These are phyloP conservation scores for Curvularia spicifera DNA, from an alignment of 2,329 filamentous ascomycete species.

Conservation along the genomic window DNA sequence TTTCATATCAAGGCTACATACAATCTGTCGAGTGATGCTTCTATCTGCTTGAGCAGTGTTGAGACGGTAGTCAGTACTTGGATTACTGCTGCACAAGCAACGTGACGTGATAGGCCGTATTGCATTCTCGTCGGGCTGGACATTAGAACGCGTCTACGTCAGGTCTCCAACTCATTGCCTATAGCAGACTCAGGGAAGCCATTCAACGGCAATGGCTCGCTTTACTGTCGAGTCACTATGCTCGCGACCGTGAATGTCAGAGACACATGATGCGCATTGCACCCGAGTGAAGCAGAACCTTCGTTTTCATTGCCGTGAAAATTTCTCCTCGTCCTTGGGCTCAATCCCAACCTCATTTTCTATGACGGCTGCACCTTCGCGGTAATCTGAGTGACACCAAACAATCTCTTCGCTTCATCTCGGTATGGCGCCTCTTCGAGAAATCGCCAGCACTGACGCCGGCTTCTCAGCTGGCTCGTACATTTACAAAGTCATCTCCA, in stretches of 20 bases:
- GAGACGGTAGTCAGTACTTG: neutral
- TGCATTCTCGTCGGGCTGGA: neutral
- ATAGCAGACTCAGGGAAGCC: neutral
- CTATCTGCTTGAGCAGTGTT: neutral
- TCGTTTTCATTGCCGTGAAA: constrained; percentile 15
- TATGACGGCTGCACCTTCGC: neutral
- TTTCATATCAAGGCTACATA: constrained; percentile 64
- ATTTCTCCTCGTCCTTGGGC: constrained; percentile 18
- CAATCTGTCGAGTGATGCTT: constrained; percentile 9
- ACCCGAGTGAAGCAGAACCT: constrained; percentile 4
- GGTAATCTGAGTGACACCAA: neutral
- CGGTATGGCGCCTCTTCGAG: constrained; percentile 31
- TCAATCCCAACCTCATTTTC: neutral
- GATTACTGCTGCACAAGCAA: neutral
- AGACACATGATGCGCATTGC: neutral
- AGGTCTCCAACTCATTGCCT: neutral
- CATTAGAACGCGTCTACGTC: neutral
- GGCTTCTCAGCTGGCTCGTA: constrained; percentile 45
- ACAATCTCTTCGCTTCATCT: neutral
- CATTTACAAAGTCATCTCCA: constrained; percentile 49
- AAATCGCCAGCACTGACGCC: constrained; percentile 29
- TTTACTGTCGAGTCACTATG: neutral
- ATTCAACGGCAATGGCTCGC: too few relatives aligned
- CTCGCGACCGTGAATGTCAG: neutral
- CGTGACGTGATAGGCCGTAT: neutral